phyloP scores from a whole-genome alignment of 805 yeast species.

The Wickerhamomyces queroliae region DNA sequence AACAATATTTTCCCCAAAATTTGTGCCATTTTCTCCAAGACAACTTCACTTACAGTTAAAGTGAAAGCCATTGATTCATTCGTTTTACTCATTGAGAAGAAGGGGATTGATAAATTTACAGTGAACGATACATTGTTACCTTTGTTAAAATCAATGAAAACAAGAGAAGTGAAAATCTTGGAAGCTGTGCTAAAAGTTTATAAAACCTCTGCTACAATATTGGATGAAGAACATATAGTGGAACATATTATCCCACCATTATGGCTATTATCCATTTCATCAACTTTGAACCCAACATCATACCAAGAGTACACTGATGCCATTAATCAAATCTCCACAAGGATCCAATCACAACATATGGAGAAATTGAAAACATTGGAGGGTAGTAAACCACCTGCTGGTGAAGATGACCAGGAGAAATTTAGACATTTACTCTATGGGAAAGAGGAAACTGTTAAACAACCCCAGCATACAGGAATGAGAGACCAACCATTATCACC shows the following conservation, averaged over 20 bases:
- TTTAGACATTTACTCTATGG: conserved; percentile 11
- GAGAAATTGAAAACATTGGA: conserved; percentile 23
- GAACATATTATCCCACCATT: conserved; percentile 48
- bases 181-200: conserved; percentile 41
- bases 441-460: conserved; percentile 19
- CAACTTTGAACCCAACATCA: conserved; percentile 34
- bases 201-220: conserved; percentile 26
- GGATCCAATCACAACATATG: conserved; percentile 38
- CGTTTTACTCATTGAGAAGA: conserved; percentile 46
- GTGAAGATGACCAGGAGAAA: conserved; percentile 17
- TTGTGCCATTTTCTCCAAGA: conserved; percentile 70
- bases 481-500: conserved; percentile 7
- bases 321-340: conserved; percentile 35
- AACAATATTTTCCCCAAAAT: conserved; percentile 70
- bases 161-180: conserved; percentile 65
- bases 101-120: conserved; percentile 63
- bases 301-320: conserved; percentile 33
- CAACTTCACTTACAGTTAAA: conserved; percentile 79
- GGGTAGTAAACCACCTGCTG: conserved; percentile 19
- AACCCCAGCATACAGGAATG: conserved; percentile 2
- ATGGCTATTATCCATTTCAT: conserved; percentile 42
- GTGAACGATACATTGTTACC: conserved; percentile 81
- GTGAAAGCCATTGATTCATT: conserved; percentile 59
- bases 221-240: conserved; percentile 46
- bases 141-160: conserved; percentile 64